Evolutionary conservation across 2,329 filamentous ascomycete genomes (phyloP), one percentile per base, ranked within the genome.

Genomic region (Sporothrix sp.): DNA sequence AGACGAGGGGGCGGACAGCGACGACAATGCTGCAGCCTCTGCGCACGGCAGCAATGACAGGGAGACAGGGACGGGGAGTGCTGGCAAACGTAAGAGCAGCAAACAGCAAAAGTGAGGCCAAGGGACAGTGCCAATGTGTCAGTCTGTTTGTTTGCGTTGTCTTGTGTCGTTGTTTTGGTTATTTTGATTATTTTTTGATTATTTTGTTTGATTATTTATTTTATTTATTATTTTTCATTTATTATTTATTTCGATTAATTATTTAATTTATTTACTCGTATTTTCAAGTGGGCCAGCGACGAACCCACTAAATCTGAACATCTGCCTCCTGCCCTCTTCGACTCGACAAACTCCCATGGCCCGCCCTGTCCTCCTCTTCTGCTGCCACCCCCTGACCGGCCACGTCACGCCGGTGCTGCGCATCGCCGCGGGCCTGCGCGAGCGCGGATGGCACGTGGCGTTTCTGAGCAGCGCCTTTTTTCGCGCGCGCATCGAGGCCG

Each of bases 401-500:
- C 67, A 69, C 52, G 54, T 69, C 18, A 62, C 62, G 0, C 67
- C 66, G 0, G 55, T 66, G 35, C 50, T 66, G 36, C 63, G 65
- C 37, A 62, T 69, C 38, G 62, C 66, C n/a, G 53, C 54, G 3
- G 59, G 57, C 16, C 61, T 70, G 25, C 54, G 16, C 20, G 3
- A 48, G 16, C 62, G 59, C 3, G 62, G 60, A 35, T 67, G 63
- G 63, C 51, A 55, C 3, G 60, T 64, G 27, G 63, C 58, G 38
- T 68, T 68, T 56, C 61, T 69, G 1, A 64, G 66, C 30, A 62
- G 66, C 5, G 64, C 59, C 2, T 59, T 63, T n/a, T 65, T 68
- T 54, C 58, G 56, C 6, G 36, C 54, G n/a, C 62, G 62, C 51
- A 68, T 68, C 57, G 60, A 62, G 30, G 56, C 57, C 1, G 55